These are phyloP conservation scores for Sporopachydermia lactativora DNA, from an alignment of 805 yeast species.

Conservation along the genomic window DNA sequence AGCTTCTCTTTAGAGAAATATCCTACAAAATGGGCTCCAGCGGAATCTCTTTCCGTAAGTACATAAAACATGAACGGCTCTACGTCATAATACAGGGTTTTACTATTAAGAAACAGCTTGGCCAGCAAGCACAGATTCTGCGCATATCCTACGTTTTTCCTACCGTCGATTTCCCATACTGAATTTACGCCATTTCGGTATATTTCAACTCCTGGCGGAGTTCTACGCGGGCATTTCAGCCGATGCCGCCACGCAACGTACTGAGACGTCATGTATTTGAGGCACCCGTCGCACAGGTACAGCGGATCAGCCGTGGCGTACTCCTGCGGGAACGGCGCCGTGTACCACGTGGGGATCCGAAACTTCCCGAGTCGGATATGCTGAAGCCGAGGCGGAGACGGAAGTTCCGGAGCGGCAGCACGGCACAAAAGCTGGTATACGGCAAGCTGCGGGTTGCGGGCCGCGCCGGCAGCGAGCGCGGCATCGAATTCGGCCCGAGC, in stretches of 20 bases:
- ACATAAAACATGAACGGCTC: slow-evolving; percentile 90
- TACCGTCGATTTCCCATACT: slow-evolving; percentile 88
- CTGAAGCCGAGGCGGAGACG: slow-evolving; percentile 30
- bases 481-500: slow-evolving; percentile 7
- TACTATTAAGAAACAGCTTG: slow-evolving; percentile 78
- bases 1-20: slow-evolving; percentile 85
- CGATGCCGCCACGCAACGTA: slow-evolving; percentile 56
- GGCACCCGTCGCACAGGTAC: slow-evolving; percentile 72
- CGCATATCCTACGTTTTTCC: slow-evolving; percentile 68
- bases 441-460: slow-evolving; percentile 4
- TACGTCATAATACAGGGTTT: slow-evolving; percentile 86
- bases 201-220: slow-evolving; percentile 89
- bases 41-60: slow-evolving; percentile 50
- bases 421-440: slow-evolving; percentile 12
- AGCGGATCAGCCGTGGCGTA: slow-evolving; percentile 48
- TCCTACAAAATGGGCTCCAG: slow-evolving; percentile 71
- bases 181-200: slow-evolving; percentile 60
- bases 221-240: slow-evolving; percentile 52
- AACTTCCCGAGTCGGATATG: slow-evolving; percentile 56
- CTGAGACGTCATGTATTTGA: slow-evolving; percentile 64
- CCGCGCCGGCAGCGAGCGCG: not conserved
- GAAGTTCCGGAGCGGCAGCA: slow-evolving; percentile 11
- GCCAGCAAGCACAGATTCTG: slow-evolving; percentile 85
- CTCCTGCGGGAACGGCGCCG: slow-evolving; percentile 87
- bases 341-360: slow-evolving; percentile 84